Evolutionary conservation across 2,329 filamentous ascomycete species (phyloP), one percentile per base, ranked within the genome.

Genomic region (Leptographium flavum): DNA sequence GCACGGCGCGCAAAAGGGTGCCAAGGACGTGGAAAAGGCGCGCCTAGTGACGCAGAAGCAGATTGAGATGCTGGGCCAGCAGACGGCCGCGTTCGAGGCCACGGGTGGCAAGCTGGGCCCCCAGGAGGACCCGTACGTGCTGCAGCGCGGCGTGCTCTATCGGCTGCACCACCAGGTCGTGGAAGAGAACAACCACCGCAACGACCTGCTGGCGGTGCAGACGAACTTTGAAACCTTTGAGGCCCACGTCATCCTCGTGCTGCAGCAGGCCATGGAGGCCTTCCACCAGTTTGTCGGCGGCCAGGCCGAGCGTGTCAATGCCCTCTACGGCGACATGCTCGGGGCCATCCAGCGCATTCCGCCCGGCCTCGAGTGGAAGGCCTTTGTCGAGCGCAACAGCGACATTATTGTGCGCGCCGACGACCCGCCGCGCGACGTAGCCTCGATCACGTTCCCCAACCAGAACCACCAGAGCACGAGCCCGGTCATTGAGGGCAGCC

Each of bases 111-210:
- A 76, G 57, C 66, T 90, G 54, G 74, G 76, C 37, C 75, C 85
- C 2, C 58, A 67, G 13, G 79, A 94, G 30, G 92, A 98, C 60
- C 92, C 92, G 5, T 98, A 96, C 59, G 73, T 96, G 46, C 61
- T 96, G 39, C 77, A 82, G 56, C 80, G 90, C 28, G 84, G 85
- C 48, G 79, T 95, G 47, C 66, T 85, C 52, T 76, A 95, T 66
- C 80, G 87, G 37, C 70, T 98, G 45, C 81, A 86, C 72, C 90
- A 84, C 68, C 92, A 98, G 67, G 76, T 96, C 31, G 70, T 86
- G 39, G 87, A 94, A 59, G 92, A 98, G 69, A 98, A 98, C 71
- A 93, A 88, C 69, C 90, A 93, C 66, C 79, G 82, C 52, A 86
- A 94, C 59, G 92, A 98, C 59, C 74, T 96, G 47, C 74, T 98